phyloP scores from a whole-genome alignment of 495 filamentous ascomycete genomes.

The Staphylotrichum longicolle region DNA sequence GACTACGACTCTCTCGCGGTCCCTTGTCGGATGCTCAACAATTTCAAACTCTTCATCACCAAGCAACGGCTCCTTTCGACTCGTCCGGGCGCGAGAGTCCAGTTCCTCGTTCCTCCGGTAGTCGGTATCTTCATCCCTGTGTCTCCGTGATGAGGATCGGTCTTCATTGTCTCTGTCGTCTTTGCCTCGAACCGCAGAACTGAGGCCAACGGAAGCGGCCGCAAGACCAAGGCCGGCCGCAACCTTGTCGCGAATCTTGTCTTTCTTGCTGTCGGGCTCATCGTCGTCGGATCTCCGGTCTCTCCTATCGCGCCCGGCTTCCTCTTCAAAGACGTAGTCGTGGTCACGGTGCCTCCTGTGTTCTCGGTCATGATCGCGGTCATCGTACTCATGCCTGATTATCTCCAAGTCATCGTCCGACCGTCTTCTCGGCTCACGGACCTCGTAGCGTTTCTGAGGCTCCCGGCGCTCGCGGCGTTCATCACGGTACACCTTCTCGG shows the following conservation, averaged over 20 bases:
- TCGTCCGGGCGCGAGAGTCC: constrained; percentile 17
- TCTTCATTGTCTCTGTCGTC: constrained; percentile 33
- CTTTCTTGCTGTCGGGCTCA: constrained; percentile 31
- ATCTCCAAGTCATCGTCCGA: constrained; percentile 40
- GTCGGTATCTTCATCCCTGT: constrained; percentile 27
- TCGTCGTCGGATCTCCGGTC: constrained; percentile 27
- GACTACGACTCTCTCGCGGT: constrained; percentile 22
- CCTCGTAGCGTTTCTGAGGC: constrained; percentile 20
- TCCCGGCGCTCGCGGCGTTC: constrained; percentile 40
- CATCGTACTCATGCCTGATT: constrained; percentile 25
- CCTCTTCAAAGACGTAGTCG: constrained; percentile 26
- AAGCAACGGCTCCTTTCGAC: constrained; percentile 30
- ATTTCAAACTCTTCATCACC: constrained; percentile 41
- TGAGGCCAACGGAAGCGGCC: constrained; percentile 41
- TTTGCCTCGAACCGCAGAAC: constrained; percentile 32
- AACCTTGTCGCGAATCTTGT: constrained; percentile 39
- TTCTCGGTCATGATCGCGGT: constrained; percentile 30
- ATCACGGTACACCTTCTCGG: constrained; percentile 34
- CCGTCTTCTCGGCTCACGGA: constrained; percentile 36
- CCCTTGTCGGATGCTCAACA: constrained; percentile 32
- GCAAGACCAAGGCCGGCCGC: constrained; percentile 38
- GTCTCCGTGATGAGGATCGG: constrained; percentile 24
- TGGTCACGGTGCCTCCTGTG: constrained; percentile 25
- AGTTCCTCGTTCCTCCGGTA: constrained; percentile 17
- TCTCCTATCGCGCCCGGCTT: constrained; percentile 27